A percentile compares a stretch with the other conserved stretches of the same genome.
phyloP scores from a whole-genome alignment of 192 early-diverging fungal genomes.

The Gonapodya sp. region DNA sequence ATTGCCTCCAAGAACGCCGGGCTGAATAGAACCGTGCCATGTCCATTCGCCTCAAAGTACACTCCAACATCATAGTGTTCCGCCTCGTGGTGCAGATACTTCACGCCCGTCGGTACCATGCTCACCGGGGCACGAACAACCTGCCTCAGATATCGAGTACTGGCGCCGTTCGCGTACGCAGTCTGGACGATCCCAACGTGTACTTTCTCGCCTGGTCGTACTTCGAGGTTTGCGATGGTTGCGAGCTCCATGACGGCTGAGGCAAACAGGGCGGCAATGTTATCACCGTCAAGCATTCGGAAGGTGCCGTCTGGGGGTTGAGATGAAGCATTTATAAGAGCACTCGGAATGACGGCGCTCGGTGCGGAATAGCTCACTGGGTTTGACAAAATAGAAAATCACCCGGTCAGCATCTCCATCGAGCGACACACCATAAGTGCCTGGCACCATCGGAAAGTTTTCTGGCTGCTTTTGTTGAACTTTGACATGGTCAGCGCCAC shows the following conservation, averaged over 20 bases:
- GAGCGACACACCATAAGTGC: conserved; percentile 76
- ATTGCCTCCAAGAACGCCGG: conserved; percentile 13
- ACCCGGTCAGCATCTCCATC: conserved; percentile 99
- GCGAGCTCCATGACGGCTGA: conserved; percentile 89
- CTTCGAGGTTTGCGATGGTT: conserved; percentile 61
- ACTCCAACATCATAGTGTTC: conserved; percentile 95
- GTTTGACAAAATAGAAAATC: conserved; percentile 86
- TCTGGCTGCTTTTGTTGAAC: conserved; percentile 68
- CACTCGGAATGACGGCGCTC: conserved; percentile 80
- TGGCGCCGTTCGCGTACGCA: conserved; percentile 97
- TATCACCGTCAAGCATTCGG: conserved; percentile 95
- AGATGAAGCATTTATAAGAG: conserved; percentile 85
- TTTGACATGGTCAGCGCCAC: conserved; percentile 98
- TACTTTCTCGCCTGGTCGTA: conserved; percentile 35
- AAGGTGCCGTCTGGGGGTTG: conserved; percentile 52
- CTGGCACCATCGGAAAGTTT: conserved; percentile 50
- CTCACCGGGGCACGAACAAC: conserved; percentile 87
- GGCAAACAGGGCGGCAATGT: conserved; percentile 91
- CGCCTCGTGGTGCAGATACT: conserved; percentile 98
- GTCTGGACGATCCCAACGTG: conserved; percentile 94
- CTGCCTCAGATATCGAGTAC: conserved; percentile 84
- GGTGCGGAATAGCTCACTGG: conserved; percentile 30
- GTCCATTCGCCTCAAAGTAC: conserved; percentile 99
- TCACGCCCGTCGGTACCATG: conserved; percentile 95
- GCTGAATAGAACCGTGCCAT: conserved; percentile 97